Evolutionary conservation across 306 rosid genomes (phyloP), one percentile per base, ranked within the genome.

Genomic region (Argentina anserina): DNA sequence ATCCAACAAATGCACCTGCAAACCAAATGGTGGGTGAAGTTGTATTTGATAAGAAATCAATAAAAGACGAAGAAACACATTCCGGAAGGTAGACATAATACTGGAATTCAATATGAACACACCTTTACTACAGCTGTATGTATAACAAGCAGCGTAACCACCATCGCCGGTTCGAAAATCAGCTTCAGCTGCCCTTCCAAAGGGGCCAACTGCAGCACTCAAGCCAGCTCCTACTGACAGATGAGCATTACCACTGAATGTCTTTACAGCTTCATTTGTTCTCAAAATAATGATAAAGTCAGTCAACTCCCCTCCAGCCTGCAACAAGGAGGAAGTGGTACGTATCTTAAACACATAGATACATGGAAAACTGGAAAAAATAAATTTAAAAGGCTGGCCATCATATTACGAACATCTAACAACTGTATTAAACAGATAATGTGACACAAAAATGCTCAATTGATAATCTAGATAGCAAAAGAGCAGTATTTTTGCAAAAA

Each of bases 111-210:
- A 45, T 43, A 79, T n/a, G 64, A 17, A 61, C 76, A 46, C 62
- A 91, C 99, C 99, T 91, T 94, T 94, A 78, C 99, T 87, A 80
- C 93, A 88, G 88, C 97, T 94, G 81, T 94, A 94, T 6, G 96
- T 87, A 76, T 94, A 94, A 73, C 99, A 94, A 80, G 97, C 87
- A 77, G 96, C 85, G 70, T 76, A 85, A 77, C 99, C 99, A 20
- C 99, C 97, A 65, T 94, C 96, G 58, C 99, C 99, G n/a, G 97
- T 97, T 72, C 97, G 88, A 75, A 94, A 37, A 84, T 90, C 99
- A 69, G 99, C 99, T 82, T 91, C 97, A 77, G 50, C 90, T 14
- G 96, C 86, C 79, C 99, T 89, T 72, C 99, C 99, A 72, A 90
- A 78, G 50, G 71, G 34, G 39, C 99, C 99, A 81, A 84, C 88